These are phyloP conservation scores for Hypoxylon crocopeplum DNA, from an alignment of 495 filamentous ascomycete genomes.

Conservation along the genomic window DNA sequence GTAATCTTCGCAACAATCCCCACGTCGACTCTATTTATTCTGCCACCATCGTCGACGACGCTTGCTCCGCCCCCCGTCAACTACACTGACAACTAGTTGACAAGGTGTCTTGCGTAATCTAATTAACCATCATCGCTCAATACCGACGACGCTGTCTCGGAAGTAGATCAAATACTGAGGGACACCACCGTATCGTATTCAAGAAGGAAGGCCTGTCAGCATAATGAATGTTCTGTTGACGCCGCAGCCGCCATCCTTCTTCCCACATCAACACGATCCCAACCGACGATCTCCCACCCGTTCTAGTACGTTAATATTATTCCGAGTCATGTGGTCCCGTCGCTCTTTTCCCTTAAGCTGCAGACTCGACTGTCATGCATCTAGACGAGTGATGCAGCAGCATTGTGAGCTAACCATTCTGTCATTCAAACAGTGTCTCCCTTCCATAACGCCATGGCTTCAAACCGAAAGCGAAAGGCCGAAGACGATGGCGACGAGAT, in stretches of 20 bases:
- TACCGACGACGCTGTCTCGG: not conserved
- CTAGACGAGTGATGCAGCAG: conserved; percentile 3
- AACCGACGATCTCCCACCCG: conserved; percentile 73
- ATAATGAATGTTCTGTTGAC: conserved; percentile 60
- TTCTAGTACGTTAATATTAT: conserved; percentile 60
- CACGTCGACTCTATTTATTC: conserved; percentile 21
- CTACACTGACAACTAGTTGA: too few species aligned
- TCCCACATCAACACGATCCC: conserved; percentile 78
- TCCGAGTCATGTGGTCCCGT: conserved; percentile 12
- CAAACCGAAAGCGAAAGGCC: conserved; percentile 83
- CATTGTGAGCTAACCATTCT: conserved; percentile 35
- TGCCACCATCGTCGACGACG: not conserved
- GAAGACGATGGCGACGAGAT: conserved; percentile 88
- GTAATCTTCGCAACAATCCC: conserved; percentile 12
- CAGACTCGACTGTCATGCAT: conserved; percentile 6
- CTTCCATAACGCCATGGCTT: conserved; percentile 57
- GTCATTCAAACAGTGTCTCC: conserved; percentile 57
- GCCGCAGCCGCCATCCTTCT: conserved; percentile 70
- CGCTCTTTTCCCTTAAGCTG: not conserved
- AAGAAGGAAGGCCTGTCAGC: conserved; percentile 11
- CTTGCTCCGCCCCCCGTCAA: not conserved
- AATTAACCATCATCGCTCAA: not conserved
- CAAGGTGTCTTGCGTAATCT: too few species aligned
- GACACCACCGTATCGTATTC: not conserved
- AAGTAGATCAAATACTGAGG: not conserved